phyloP scores from a whole-genome alignment of 2,329 filamentous ascomycete species.

The Phyllosticta citribraziliensis region DNA sequence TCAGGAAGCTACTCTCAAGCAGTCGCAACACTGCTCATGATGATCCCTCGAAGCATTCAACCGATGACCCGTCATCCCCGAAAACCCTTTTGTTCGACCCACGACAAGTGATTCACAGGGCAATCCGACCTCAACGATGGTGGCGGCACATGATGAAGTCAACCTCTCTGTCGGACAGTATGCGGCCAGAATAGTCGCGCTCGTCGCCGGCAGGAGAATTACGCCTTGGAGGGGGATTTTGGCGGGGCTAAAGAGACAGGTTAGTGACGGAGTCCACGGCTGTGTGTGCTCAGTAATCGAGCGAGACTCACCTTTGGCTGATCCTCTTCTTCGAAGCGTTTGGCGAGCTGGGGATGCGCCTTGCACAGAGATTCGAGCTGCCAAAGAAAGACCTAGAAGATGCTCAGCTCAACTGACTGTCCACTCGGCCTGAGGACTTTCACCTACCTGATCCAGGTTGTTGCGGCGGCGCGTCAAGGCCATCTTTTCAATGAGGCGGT shows the following conservation, averaged over 20 bases:
- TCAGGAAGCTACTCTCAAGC: no score
- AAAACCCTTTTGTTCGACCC: no score
- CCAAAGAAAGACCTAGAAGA: background rate
- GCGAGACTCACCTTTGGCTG: background rate
- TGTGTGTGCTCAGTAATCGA: background rate
- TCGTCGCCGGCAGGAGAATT: background rate
- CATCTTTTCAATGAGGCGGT: conserved; percentile 8
- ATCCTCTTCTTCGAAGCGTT: conserved; percentile 3
- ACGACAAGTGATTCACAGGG: no score
- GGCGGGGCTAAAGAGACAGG: background rate
- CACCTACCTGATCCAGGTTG: background rate
- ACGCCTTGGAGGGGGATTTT: background rate
- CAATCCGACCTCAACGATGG: background rate
- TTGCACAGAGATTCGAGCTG: background rate
- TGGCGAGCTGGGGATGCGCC: background rate
- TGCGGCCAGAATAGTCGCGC: background rate
- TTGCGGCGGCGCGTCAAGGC: conserved; percentile 2
- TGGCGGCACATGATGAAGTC: background rate
- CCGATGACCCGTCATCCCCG: no score
- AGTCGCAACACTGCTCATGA: no score
- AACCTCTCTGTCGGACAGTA: background rate
- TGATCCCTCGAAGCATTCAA: no score
- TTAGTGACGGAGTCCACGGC: background rate
- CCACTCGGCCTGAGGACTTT: background rate
- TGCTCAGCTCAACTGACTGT: background rate